Percentiles rank a stretch among this genome's conserved stretches.
Evolutionary conservation across 441 rosid genomes (phyloP).

Genomic region (Syzygium syzygioides): DNA sequence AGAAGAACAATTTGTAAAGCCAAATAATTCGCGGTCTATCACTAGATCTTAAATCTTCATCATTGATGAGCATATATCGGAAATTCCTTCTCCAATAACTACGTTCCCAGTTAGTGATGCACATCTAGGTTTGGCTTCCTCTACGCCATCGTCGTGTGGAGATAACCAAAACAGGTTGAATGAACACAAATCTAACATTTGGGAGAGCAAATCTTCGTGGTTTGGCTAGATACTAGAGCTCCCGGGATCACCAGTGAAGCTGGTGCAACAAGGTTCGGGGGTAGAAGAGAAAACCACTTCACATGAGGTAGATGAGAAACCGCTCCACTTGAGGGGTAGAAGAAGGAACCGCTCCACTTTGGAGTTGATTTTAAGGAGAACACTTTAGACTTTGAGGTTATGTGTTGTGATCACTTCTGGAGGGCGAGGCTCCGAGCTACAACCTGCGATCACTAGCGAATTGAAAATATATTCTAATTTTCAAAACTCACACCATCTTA

Average conservation of each 20-base stretch:
- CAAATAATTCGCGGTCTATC: not conserved
- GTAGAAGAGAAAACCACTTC: too few relatives aligned
- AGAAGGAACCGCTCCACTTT: too few relatives aligned
- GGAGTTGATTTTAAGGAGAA: too few relatives aligned
- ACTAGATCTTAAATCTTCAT: not conserved
- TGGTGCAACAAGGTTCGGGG: not conserved
- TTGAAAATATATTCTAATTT: too few relatives aligned
- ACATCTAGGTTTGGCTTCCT: not conserved
- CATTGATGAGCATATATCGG: accelerated
- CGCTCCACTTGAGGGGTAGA: too few relatives aligned
- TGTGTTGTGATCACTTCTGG: too few relatives aligned
- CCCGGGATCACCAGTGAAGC: accelerated
- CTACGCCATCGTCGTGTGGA: accelerated
- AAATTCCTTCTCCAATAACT: not conserved
- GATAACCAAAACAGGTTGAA: not conserved
- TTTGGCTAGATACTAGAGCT: not conserved
- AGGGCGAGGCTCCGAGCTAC: too few relatives aligned
- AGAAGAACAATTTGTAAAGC: not conserved
- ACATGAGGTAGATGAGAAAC: too few relatives aligned
- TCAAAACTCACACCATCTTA: too few relatives aligned
- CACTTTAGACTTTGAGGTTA: too few relatives aligned
- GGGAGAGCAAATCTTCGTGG: not conserved
- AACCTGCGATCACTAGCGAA: too few relatives aligned
- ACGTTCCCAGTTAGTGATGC: accelerated
- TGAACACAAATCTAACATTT: not conserved